Base-by-base conservation (phyloP, 78 protist genomes). In the Polysphondylium violaceum region DNA sequence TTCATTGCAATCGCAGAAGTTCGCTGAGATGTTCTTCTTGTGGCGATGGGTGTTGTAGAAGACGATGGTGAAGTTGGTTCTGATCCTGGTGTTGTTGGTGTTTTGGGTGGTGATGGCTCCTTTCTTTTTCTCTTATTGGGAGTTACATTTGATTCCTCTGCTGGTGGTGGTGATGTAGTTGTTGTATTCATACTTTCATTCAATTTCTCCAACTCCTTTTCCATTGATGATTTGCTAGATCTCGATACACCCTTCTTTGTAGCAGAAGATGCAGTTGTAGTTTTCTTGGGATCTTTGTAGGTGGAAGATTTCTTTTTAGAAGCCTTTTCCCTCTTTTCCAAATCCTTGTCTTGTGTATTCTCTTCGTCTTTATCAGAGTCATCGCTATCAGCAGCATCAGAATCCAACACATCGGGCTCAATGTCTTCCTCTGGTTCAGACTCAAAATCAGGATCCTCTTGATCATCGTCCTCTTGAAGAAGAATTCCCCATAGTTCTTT, bases 221-320 rank as follows among this genome's bases (percentile, higher is more conserved):
- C 63, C 63, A 50, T 44, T 14, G 78, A 29, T 50, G 78, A 72
- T 50, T 65, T 65, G 12, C 4, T 14, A 65, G 33, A 27, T 21
- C 16, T 25, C 17, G 51, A 19, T 38, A 25, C 14, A 2, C n/a
- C n/a, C 40, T 65, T 65, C 29, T 35, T 31, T 35, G 27, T 77
- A 14, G 6, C 38, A 12, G 38, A 19, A 35, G 53, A 33, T 16
- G 68, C 19, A n/a, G 36, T 16, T 12, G 40, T 7, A 51, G n/a
- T 78, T 64, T 78, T 78, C 47, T 79, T 83, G 55, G 79, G 79
- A 23, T 83, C 79, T 58, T 64, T 51, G 69, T 83, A 69, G 55
- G 71, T 23, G 44, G 65, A 38, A 29, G 63, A 72, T 50, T 72
- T 72, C 78, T 72, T 72, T 72, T 72, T 72, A 25, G 44, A 2